Conservation (phyloP, 2,329 filamentous ascomycete genomes). For the Fusarium agapanthi region DNA sequence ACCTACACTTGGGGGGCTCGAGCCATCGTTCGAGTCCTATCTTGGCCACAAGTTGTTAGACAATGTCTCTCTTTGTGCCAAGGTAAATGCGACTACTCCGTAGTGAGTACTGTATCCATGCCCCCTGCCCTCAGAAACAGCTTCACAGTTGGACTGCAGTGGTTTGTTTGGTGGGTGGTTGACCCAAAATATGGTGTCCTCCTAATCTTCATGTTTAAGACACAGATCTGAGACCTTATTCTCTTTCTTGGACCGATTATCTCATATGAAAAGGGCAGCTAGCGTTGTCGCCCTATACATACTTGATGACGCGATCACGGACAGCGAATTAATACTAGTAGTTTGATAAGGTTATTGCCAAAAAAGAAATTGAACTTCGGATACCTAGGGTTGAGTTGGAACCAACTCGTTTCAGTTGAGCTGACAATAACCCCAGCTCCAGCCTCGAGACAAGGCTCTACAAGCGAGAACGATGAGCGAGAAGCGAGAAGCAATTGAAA, state of each 20-base stretch:
- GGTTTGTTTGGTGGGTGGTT: neutral
- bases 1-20: neutral
- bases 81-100: neutral
- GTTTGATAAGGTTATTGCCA: neutral
- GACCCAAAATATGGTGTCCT: neutral
- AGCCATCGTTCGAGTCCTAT: neutral
- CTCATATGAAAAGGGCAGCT: conserved; percentile 13
- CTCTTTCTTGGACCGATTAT: conserved; percentile 2
- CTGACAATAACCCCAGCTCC: conserved; percentile 3
- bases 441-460: neutral
- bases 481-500: neutral
- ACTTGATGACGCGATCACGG: conserved; percentile 24
- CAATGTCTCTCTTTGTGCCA: neutral
- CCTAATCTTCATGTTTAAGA: conserved; percentile 15
- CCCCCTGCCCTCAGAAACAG: neutral
- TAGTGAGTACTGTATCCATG: neutral
- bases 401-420: conserved; percentile 17
- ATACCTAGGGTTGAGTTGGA: neutral
- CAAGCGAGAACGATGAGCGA: neutral
- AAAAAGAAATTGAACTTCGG: conserved; percentile 2
- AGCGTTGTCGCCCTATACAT: conserved; percentile 1
- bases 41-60: neutral
- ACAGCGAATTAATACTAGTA: neutral
- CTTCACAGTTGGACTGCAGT: neutral
- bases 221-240: conserved; percentile 27